Percentiles rank a stretch among this genome's conserved stretches.
Evolutionary conservation across 495 filamentous ascomycete genomes (phyloP).

Genomic region (Saxophila tyrrhenica): DNA sequence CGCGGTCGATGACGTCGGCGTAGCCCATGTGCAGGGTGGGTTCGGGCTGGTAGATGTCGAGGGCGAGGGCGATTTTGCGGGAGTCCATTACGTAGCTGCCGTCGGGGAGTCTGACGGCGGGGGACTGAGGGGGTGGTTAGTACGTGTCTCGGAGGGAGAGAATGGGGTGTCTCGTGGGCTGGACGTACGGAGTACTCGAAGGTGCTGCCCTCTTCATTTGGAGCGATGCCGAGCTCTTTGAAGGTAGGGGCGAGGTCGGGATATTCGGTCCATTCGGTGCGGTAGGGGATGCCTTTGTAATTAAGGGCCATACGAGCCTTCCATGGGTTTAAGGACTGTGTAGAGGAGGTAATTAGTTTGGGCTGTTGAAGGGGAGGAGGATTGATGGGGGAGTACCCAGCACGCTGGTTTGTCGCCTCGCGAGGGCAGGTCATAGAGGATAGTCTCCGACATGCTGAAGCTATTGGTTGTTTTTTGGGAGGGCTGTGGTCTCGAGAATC

Average conservation of each 20-base stretch:
- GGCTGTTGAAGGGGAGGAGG: too few species aligned
- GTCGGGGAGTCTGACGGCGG: slow-evolving; percentile 39
- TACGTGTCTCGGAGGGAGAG: too few species aligned
- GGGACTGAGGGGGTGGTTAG: too few species aligned
- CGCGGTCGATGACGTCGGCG: slow-evolving; percentile 20
- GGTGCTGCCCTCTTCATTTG: slow-evolving; percentile 29
- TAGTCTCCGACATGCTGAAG: slow-evolving; percentile 1
- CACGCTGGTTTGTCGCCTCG: slow-evolving; percentile 28
- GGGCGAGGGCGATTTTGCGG: slow-evolving; percentile 35
- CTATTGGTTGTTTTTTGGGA: not conserved
- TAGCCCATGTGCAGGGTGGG: slow-evolving; percentile 42
- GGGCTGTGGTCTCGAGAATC: not conserved
- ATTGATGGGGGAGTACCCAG: too few species aligned
- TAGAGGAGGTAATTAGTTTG: too few species aligned
- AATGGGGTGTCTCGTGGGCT: too few species aligned
- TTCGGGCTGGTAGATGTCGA: slow-evolving; percentile 41
- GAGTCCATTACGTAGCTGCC: slow-evolving; percentile 48
- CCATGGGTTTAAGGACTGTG: slow-evolving; percentile 52
- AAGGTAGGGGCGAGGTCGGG: slow-evolving; percentile 43
- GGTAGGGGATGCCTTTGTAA: slow-evolving; percentile 48
- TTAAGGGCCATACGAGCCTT: slow-evolving; percentile 48
- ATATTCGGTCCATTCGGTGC: slow-evolving; percentile 55
- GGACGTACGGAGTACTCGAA: slow-evolving; percentile 40
- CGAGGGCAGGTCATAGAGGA: slow-evolving; percentile 44
- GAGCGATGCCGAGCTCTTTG: slow-evolving; percentile 30